Base-by-base conservation (phyloP, 495 filamentous ascomycete genomes). In the Podospora sp. region DNA sequence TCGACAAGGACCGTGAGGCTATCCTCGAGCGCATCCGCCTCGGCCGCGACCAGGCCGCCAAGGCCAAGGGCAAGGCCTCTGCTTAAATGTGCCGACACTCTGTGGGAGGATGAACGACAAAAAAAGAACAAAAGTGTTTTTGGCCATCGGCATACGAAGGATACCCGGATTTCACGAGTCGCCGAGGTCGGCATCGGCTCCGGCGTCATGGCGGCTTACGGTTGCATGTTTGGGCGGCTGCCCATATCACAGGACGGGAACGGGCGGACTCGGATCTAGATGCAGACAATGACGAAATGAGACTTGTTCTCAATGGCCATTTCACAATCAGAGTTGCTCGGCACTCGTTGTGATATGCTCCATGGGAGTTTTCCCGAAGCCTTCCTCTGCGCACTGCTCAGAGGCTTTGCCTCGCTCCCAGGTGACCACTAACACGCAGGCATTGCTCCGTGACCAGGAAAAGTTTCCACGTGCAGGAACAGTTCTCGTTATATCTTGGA, bases 1-100 rank as follows among this genome's bases (percentile, higher is more conserved):
- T 97, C 72, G 93, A 97, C 84, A 96, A 97, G 90, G 95, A 99
- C 83, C 91, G 95, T 74, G 94, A 98, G 86, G 84, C 84, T 79
- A 95, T 98, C 78, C 85, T 97, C 63, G 92, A 92, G 84, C 89
- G 94, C 81, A 90, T 89, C 77, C 87, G 84, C 76, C 82, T 87
- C 73, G 91, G 92, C 73, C 87, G 92, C 72, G 90, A 93, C 84
- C 85, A 85, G 74, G 83, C 80, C 62, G 75, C 77, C 60, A 88
- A 87, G 82, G 77, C 76, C 73, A 84, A 84, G 82, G 80, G 76
- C 71, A 76, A 74, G 72, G 66, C 60, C 66, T 68, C 26, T 21
- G 73, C 72, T 49, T 76, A 74, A 73, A 71, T 36, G 21, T 20
- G 53, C 25, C 20, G 16, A 36, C 4, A 27, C 49, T 35, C 14